Base-by-base conservation (phyloP, 805 yeast genomes). In the Kodamaea kaohsiungensis region DNA sequence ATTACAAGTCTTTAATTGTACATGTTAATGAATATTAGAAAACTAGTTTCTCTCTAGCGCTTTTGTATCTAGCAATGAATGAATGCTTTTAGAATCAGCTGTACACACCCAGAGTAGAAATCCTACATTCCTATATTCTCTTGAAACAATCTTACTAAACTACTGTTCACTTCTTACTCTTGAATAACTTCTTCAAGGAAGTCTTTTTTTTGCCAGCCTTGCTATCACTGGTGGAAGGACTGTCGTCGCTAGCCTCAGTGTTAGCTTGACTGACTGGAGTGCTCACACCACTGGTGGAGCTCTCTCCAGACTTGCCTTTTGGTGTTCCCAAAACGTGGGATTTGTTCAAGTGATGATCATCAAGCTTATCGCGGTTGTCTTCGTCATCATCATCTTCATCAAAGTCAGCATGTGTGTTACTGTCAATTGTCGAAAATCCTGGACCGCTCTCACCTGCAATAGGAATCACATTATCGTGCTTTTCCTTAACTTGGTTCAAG, bases 351-450 rank as follows among this genome's bases (percentile, higher is more conserved):
- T 43, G 16, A 6, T 15, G 13, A 9, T 40, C 43, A 30, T 38
- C 50, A 30, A 37, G 37, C 50, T 17, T 35, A 17, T 40, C 45
- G 13, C 19, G 19, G 25, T 40, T 22, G n/a, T 27, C 49, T 10
- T 45, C n/a, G 39, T 18, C 45, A 25, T 22, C 16, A 10, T 25
- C 40, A 3, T 15, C 25, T 2, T 39, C 47, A 13, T 42, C 46
- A 13, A 33, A 22, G 12, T 43, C 46, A 6, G 61, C 53, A 30
- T 77, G 82, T 37, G 59, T 54, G 56, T 69, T 69, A 56, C 68
- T 62, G 54, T 78, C 82, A 46, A 78, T 77, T 13, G 78, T 74
- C 10, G 73, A 63, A 15, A 53, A 55, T 6, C 51, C 48, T 2
- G 46, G 49, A 2, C 67, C 68, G 2, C 53, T 48, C 3, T 51